Conservation (phyloP, 139 green algal genomes). For the Asterochloris erici region DNA sequence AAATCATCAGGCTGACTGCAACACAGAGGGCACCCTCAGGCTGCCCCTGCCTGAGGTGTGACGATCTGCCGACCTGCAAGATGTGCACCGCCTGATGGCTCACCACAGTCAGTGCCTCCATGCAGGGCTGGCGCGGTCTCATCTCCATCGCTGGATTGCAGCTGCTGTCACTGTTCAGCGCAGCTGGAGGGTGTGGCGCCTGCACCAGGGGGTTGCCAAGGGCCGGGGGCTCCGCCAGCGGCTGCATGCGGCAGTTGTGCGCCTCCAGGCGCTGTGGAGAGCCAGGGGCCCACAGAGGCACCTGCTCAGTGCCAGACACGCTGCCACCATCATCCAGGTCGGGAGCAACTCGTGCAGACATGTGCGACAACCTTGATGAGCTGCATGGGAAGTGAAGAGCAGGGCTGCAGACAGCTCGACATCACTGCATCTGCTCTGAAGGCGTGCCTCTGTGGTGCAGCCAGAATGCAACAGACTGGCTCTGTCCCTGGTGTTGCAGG, state of each 20-base stretch:
- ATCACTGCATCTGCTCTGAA: neutral
- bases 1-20: neutral
- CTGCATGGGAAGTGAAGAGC: neutral
- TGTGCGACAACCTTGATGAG: no score
- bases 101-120: neutral
- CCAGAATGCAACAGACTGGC: neutral
- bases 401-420: neutral
- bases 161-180: constrained; percentile 49
- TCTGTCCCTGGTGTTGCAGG: no score
- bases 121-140: constrained; percentile 25
- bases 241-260: constrained; percentile 4
- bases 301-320: constrained; percentile 16
- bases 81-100: neutral
- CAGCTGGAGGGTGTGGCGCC: constrained; percentile 26
- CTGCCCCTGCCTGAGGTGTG: neutral
- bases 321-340: constrained; percentile 24
- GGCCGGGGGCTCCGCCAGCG: neutral
- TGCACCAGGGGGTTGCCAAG: constrained; percentile 22
- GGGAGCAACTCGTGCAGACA: no score
- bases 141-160: constrained; percentile 46
- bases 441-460: neutral
- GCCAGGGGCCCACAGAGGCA: neutral
- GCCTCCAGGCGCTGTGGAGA: constrained; percentile 48
- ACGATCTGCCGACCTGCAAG: neutral
- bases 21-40: neutral